Conservation (phyloP, 164 flowering plant species). For the Dillenia turbinata region DNA sequence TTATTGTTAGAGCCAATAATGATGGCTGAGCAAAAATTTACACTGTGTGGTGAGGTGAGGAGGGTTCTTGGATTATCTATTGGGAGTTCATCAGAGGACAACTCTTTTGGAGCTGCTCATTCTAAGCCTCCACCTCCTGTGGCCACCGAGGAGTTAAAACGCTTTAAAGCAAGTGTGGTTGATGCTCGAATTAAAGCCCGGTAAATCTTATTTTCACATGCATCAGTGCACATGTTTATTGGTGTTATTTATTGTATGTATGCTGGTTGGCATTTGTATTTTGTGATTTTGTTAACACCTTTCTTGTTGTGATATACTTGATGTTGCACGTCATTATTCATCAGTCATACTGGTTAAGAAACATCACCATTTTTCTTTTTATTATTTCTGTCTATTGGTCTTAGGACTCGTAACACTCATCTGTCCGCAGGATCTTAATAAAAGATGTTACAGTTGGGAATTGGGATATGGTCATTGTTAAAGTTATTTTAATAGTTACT, state of each 20-base stretch:
- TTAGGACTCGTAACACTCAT: too few species aligned
- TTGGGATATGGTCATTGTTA: background rate
- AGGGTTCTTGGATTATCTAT: constrained; percentile 43
- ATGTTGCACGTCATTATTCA: background rate
- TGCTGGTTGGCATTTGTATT: too few species aligned
- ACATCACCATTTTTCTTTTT: too few species aligned
- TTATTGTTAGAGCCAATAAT: constrained; percentile 54
- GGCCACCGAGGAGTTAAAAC: constrained; percentile 52
- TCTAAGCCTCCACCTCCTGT: constrained; percentile 36
- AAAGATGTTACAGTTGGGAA: background rate
- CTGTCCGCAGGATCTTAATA: too few species aligned
- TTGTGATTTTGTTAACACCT: background rate
- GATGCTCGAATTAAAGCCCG: constrained; percentile 42
- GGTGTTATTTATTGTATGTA: background rate
- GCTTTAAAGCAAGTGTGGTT: constrained; percentile 43
- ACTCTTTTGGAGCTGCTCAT: constrained; percentile 46
- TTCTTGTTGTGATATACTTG: background rate
- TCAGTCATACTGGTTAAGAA: too few species aligned
- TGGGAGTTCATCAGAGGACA: constrained; percentile 46
- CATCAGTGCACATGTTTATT: constrained; percentile 6
- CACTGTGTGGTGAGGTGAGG: constrained; percentile 49
- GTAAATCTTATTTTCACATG: constrained; percentile 21
- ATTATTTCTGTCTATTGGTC: too few species aligned
- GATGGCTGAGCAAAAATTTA: constrained; percentile 50
- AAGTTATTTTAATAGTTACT: background rate